Conservation (phyloP, 1,139 yeast genomes). For the Zygoascus hellenicus region DNA sequence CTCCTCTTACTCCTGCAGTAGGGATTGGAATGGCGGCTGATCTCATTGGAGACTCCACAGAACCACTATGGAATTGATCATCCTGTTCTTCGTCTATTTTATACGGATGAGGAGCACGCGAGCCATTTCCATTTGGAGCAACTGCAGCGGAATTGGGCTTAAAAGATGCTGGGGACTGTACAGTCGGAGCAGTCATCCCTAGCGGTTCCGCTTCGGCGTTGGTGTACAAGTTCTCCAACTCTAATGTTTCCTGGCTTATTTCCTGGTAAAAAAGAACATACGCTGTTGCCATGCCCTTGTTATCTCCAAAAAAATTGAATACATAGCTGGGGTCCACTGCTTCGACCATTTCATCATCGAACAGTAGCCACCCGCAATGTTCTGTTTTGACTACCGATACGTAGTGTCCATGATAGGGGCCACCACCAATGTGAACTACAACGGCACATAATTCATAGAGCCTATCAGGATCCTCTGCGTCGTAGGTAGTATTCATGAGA, state of each 20-base stretch:
- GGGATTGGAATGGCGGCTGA: conserved; percentile 12
- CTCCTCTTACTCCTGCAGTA: background rate
- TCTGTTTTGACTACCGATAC: conserved; percentile 79
- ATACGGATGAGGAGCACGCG: background rate
- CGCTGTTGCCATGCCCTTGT: conserved; percentile 86
- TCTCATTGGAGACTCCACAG: conserved; percentile 3
- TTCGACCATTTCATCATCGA: conserved; percentile 94
- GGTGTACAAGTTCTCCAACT: conserved; percentile 25
- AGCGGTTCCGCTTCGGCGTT: conserved; percentile 12
- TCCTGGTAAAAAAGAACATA: conserved; percentile 74
- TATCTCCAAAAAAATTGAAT: conserved; percentile 81
- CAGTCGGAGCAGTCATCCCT: conserved; percentile 8
- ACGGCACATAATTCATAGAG: conserved; percentile 79
- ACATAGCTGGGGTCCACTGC: conserved; percentile 80
- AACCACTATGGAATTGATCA: background rate
- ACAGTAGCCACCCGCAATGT: conserved; percentile 79
- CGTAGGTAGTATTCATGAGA: conserved; percentile 68
- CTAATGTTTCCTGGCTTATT: conserved; percentile 26
- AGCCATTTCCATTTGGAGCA: conserved; percentile 3
- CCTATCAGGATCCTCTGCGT: conserved; percentile 44
- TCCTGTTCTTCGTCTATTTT: background rate
- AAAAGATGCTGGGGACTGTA: background rate
- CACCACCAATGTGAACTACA: conserved; percentile 94
- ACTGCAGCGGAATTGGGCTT: background rate
- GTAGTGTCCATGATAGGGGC: conserved; percentile 97